Conservation (phyloP, 495 filamentous ascomycete species). For the Penicillium dipodomyicola region DNA sequence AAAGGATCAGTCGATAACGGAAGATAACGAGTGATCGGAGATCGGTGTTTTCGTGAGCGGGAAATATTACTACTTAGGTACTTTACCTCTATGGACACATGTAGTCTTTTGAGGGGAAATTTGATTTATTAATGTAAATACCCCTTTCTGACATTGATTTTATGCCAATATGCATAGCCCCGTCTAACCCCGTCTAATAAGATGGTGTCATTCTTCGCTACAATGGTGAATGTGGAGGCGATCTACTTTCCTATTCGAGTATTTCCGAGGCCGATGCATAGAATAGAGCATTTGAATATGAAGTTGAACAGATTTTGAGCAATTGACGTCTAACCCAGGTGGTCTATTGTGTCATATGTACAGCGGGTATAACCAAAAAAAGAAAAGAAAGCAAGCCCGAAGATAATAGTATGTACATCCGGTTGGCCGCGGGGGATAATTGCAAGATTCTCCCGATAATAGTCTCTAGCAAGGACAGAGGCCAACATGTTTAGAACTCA, state of each 20-base stretch:
- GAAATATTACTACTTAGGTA: neutral
- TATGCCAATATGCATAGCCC: neutral
- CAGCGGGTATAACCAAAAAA: slow-evolving; percentile 7
- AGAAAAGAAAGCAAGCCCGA: neutral
- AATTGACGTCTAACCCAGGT: slow-evolving; percentile 7
- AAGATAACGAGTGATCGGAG: slow-evolving; percentile 27
- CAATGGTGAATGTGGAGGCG: slow-evolving; percentile 18
- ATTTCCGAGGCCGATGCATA: neutral
- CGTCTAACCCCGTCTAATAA: neutral
- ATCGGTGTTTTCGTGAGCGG: slow-evolving; percentile 1
- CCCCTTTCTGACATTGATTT: neutral
- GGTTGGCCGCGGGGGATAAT: slow-evolving; percentile 1
- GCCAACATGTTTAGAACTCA: slow-evolving; percentile 3
- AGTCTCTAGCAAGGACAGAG: neutral
- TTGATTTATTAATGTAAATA: neutral
- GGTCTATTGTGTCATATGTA: slow-evolving; percentile 23
- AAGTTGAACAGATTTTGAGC: neutral
- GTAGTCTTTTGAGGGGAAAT: neutral
- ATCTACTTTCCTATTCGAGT: slow-evolving; percentile 10
- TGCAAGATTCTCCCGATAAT: neutral
- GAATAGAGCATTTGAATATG: neutral
- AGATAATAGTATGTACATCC: slow-evolving; percentile 19
- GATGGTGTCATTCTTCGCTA: slow-evolving; percentile 27
- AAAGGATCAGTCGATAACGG: slow-evolving; percentile 25
- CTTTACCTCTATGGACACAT: too few species aligned